Evolutionary conservation across 2,329 filamentous ascomycete species (phyloP), one percentile per base, ranked within the genome.

Genomic region (Fusarium ramigenum): DNA sequence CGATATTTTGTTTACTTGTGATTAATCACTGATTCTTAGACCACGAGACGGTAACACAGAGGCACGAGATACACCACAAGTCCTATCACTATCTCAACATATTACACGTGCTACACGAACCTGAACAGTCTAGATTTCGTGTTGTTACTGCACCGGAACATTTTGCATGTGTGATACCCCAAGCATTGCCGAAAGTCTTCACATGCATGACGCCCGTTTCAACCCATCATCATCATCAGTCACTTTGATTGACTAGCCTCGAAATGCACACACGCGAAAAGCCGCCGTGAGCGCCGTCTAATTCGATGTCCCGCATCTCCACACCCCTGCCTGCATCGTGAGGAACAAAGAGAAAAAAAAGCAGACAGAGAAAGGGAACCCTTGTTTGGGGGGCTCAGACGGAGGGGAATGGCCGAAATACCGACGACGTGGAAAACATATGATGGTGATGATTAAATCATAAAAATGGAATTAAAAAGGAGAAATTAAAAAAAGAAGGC

Each of bases 181-280:
- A 25, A 42, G 44, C 46, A 54, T 52, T 67, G 34, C 52, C 42
- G 25, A 54, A 54, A 47, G 46, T 39, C 69, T 72, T 72, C 60
- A 69, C 70, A 72, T 72, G 70, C 69, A 65, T 70, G 54, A 58
- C 28, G n/a, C 28, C 28, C 23, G 40, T 58, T 58, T 58, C 54
- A 58, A 58, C 53, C 16, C 47, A 52, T 25, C 47, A 53, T 25
- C 47, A 53, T 53, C 50, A 66, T 66, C 44, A 53, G 44, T 42
- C 39, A 67, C 23, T 30, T 40, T 21, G 12, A 9, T 28, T 32
- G 34, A 2, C 40, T 39, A 56, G 49, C 59, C 49, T 63, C 28
- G 5, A 34, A 34, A 34, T 12, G 32, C 12, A 34, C 32, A 37
- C 50, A 53, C 50, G n/a, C 50, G 50, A 53, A 57, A 58, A 47